Evolutionary conservation across 2,329 filamentous ascomycete species (phyloP), one percentile per base, ranked within the genome.

Genomic region (Plectosphaerella plurivora): DNA sequence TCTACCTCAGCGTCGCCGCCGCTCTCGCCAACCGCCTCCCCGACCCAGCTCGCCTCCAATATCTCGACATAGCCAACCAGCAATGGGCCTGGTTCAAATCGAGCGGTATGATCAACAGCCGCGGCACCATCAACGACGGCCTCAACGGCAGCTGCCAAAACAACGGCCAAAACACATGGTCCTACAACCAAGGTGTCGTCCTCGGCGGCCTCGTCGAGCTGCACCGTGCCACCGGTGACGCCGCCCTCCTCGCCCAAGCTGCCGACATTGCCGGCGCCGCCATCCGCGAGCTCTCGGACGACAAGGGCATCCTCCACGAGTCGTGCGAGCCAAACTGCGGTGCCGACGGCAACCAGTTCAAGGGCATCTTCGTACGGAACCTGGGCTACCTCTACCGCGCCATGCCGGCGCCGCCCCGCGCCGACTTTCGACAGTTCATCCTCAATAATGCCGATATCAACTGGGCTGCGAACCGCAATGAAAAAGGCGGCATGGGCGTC

Each of bases 351-450:
- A 74, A 80, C 35, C 83, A 88, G 61, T 91, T 90, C 76, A 90
- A 91, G 67, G 87, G 87, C 4, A 73, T 89, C 36, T 88, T 89
- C 57, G 74, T 81, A 15, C 77, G 85, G 18, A 88, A 88, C 61
- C 68, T 91, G 18, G 73, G 76, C 35, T 77, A 79, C 51, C 66
- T 91, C 35, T 73, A 86, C 20, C 61, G 68, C 1, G 77, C 67
- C 3, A 75, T 74, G 1, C 78, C 79, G 0, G 69, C 78, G 37
- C 28, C 28, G 28, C 28, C 28, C 3, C 16, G 41, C n/a, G 64
- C 72, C 3, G 64, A 64, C 10, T 86, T 83, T 61, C 69, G 67
- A 12, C 63, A 69, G 2, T 84, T 85, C 51, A 79, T 90, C 52
- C 65, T 75, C 47, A 70, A 66, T 25, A 89, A 88, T 53, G 87